phyloP scores from a whole-genome alignment of 1,139 yeast genomes.

The Diutina neorugosa region DNA sequence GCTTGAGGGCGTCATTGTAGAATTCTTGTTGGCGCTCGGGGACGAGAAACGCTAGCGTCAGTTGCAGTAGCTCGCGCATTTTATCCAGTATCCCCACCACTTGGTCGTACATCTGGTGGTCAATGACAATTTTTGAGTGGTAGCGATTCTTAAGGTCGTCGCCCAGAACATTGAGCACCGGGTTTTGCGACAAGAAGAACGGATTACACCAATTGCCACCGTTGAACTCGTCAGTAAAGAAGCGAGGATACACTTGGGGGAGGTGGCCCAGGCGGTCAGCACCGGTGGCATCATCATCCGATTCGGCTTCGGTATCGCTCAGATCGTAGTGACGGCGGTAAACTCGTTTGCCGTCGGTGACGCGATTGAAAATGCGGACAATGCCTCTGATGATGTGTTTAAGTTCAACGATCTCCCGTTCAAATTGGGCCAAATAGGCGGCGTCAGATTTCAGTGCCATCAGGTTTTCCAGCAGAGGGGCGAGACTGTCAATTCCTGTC shows the following conservation, averaged over 20 bases:
- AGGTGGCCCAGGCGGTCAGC: constrained; percentile 27
- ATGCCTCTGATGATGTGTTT: constrained; percentile 19
- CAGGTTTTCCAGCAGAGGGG: neutral
- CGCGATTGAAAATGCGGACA: constrained; percentile 17
- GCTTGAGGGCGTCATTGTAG: constrained; percentile 23
- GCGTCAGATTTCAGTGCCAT: neutral
- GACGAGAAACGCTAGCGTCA: constrained; percentile 27
- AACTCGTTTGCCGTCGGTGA: constrained; percentile 23
- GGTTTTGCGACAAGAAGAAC: constrained; percentile 33
- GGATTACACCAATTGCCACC: constrained; percentile 72
- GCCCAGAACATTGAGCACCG: constrained; percentile 31
- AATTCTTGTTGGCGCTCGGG: constrained; percentile 21
- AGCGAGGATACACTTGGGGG: constrained; percentile 62
- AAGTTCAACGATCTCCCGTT: constrained; percentile 23
- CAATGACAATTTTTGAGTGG: constrained; percentile 38
- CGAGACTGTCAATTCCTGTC: neutral
- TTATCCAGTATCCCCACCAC: constrained; percentile 25
- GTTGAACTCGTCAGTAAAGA: constrained; percentile 47
- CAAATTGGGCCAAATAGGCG: constrained; percentile 18
- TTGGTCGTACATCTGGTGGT: constrained; percentile 31
- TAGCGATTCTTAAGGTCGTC: constrained; percentile 31
- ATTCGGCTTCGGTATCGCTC: constrained; percentile 24
- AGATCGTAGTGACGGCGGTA: constrained; percentile 26
- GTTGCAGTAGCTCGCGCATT: constrained; percentile 25
- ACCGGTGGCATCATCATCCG: constrained; percentile 16